phyloP scores from a whole-genome alignment of 106 monocot genomes.

The Platanthera zijinensis region DNA sequence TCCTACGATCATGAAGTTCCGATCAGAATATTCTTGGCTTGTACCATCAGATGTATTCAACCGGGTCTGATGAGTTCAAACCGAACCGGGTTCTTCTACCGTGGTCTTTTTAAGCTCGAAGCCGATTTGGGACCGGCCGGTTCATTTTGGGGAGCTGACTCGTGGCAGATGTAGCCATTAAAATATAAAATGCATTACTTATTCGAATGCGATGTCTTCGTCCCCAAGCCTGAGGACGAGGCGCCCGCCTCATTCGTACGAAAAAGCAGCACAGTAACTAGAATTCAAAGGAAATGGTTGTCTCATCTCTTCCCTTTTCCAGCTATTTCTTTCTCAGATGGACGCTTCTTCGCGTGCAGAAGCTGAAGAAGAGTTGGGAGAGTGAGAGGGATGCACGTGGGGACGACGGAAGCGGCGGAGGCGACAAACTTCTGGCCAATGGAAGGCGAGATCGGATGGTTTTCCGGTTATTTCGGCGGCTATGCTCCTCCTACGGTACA shows the following conservation, averaged over 20 bases:
- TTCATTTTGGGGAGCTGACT: too few species aligned
- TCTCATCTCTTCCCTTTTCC: neutral
- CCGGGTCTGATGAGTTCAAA: too few species aligned
- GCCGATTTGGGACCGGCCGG: too few species aligned
- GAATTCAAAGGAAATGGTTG: neutral
- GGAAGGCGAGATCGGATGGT: conserved; percentile 4
- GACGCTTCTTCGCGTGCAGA: neutral
- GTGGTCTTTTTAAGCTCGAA: too few species aligned
- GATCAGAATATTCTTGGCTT: too few species aligned
- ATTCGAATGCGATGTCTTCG: neutral
- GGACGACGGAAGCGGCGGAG: neutral
- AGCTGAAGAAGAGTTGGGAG: neutral
- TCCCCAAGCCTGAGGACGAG: neutral
- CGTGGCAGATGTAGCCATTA: too few species aligned
- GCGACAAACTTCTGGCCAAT: neutral
- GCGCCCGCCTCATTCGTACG: neutral
- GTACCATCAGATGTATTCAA: too few species aligned
- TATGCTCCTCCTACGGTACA: neutral
- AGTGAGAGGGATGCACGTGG: neutral
- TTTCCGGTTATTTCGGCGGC: neutral
- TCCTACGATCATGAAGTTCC: too few species aligned
- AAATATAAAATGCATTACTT: too few species aligned
- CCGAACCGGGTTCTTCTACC: too few species aligned
- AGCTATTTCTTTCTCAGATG: neutral
- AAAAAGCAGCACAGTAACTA: neutral